Evolutionary conservation across 2,329 filamentous ascomycete species (phyloP).

Genomic region (Neofusicoccum ribis): DNA sequence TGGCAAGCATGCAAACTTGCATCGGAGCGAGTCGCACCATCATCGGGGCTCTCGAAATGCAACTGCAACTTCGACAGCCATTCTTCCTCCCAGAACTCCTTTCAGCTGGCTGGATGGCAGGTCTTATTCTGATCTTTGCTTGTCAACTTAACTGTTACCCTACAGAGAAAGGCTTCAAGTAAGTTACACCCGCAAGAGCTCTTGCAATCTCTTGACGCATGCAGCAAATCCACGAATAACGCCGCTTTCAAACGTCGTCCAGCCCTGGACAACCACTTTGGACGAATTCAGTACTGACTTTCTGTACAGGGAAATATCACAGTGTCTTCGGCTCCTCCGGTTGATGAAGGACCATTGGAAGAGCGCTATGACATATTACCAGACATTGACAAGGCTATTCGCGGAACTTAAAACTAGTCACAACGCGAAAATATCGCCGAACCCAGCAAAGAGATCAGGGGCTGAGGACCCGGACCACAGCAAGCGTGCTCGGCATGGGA

Average conservation of each 20-base stretch:
- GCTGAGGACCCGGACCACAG: background rate
- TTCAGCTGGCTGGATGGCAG: conserved; percentile 18
- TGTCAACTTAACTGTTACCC: conserved; percentile 15
- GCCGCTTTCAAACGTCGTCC: too few relatives aligned
- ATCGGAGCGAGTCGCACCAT: conserved; percentile 12
- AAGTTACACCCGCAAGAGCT: background rate
- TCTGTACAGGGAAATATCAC: background rate
- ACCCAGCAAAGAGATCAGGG: background rate
- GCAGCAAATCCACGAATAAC: too few relatives aligned
- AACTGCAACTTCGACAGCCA: conserved; percentile 15
- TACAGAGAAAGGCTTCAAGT: conserved; percentile 7
- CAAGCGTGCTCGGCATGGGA: background rate
- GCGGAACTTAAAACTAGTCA: conserved; percentile 3
- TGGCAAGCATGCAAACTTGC: conserved; percentile 16
- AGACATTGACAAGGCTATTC: conserved; percentile 7
- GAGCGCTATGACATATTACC: conserved; percentile 17
- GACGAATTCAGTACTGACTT: background rate
- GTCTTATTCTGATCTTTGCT: conserved; percentile 16
- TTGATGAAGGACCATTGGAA: conserved; percentile 20
- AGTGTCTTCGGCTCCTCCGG: conserved; percentile 1
- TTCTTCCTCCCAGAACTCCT: conserved; percentile 18
- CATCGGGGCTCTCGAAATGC: conserved; percentile 17
- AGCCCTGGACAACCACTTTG: background rate
- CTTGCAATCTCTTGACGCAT: too few relatives aligned
- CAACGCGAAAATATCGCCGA: background rate